Conservation (phyloP, 352 stramenopile species). For the Pythium coloratum region DNA sequence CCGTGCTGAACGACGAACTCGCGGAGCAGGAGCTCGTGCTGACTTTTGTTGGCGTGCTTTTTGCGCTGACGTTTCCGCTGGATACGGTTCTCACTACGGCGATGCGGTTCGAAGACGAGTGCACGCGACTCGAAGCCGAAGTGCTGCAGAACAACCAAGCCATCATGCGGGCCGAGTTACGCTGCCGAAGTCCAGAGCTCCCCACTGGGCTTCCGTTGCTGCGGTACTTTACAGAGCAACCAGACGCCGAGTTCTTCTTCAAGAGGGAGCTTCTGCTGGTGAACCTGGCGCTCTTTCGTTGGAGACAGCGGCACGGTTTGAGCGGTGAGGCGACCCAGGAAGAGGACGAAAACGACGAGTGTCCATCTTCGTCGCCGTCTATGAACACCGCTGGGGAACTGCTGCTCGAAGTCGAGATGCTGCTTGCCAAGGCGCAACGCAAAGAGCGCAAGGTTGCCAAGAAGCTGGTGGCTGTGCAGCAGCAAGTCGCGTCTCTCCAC, state of each 20-base stretch:
- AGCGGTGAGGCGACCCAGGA: neutral
- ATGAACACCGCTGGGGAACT: constrained; percentile 10
- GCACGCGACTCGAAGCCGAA: constrained; percentile 32
- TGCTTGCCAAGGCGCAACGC: constrained; percentile 39
- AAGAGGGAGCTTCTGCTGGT: constrained; percentile 43
- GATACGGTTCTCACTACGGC: constrained; percentile 40
- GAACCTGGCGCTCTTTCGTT: constrained; percentile 27
- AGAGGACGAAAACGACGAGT: constrained; percentile 3
- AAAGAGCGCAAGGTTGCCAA: constrained; percentile 62
- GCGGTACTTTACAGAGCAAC: constrained; percentile 42
- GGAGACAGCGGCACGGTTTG: constrained; percentile 7
- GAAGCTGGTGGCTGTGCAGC: constrained; percentile 37
- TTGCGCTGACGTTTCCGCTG: constrained; percentile 42
- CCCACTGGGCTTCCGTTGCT: constrained; percentile 27
- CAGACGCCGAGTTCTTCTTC: constrained; percentile 56
- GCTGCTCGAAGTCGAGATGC: constrained; percentile 19
- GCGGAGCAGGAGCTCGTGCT: constrained; percentile 48
- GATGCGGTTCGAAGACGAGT: constrained; percentile 41
- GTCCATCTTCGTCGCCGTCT: neutral
- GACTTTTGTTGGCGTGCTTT: constrained; percentile 62
- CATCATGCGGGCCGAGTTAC: constrained; percentile 27
- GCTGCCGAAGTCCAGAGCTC: constrained; percentile 11
- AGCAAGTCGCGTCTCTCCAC: constrained; percentile 34
- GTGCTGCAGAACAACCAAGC: constrained; percentile 39
- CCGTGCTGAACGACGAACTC: constrained; percentile 47